Evolutionary conservation across 2,329 filamentous ascomycete species (phyloP).

Genomic region (Aureobasidium zeae): DNA sequence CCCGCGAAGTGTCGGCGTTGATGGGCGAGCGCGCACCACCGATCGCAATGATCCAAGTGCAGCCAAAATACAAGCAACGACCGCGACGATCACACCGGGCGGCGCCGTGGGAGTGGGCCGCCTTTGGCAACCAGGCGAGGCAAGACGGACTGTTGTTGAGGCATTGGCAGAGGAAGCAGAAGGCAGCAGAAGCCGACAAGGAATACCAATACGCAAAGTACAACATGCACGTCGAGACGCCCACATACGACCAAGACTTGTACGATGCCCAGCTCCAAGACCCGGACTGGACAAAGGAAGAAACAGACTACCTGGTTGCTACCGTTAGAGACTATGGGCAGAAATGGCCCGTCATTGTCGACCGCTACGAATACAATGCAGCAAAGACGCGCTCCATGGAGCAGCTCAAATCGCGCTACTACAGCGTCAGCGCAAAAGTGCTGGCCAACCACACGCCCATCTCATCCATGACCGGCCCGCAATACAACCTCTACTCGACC

Average conservation of each 20-base stretch:
- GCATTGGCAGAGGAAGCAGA: conserved; percentile 67
- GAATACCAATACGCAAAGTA: conserved; percentile 68
- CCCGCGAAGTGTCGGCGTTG: conserved; percentile 42
- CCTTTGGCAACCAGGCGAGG: conserved; percentile 72
- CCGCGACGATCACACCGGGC: conserved; percentile 40
- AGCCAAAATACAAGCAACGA: conserved; percentile 42
- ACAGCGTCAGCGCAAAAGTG: conserved; percentile 73
- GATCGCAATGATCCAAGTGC: conserved; percentile 41
- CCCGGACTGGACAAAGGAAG: conserved; percentile 78
- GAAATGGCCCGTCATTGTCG: conserved; percentile 84
- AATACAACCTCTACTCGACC: conserved; percentile 73
- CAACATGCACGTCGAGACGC: conserved; percentile 70
- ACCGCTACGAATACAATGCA: conserved; percentile 72
- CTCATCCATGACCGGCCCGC: conserved; percentile 76
- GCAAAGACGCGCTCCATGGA: conserved; percentile 62
- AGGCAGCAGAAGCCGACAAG: conserved; percentile 26
- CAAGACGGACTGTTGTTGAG: conserved; percentile 60
- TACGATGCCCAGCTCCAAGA: conserved; percentile 67
- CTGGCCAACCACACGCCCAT: conserved; percentile 71
- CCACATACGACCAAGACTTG: conserved; percentile 77
- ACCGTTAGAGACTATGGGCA: conserved; percentile 71
- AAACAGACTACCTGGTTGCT: conserved; percentile 83
- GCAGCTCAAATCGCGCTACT: conserved; percentile 85
- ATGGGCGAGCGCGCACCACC: conserved; percentile 44
- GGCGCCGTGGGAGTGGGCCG: conserved; percentile 41